phyloP scores from a whole-genome alignment of 257 asterid genomes.

The Capsicum rhomboideum region DNA sequence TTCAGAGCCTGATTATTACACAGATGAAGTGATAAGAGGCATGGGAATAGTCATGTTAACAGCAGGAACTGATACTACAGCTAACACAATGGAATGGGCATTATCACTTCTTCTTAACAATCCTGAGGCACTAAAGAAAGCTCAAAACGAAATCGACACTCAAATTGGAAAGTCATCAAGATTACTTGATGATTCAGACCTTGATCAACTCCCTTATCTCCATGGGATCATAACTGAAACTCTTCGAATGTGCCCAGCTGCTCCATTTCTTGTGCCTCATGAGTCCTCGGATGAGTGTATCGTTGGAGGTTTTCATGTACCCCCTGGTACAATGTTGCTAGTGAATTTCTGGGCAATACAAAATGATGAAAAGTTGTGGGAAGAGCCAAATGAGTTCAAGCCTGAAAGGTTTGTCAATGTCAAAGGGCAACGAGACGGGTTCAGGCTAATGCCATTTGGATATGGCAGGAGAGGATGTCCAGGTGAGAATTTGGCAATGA shows the following conservation, averaged over 20 bases:
- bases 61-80: conserved; percentile 52
- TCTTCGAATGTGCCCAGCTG: conserved; percentile 5
- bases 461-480: conserved; percentile 23
- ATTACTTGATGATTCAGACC: conserved; percentile 40
- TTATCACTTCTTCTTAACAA: conserved; percentile 45
- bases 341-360: conserved; percentile 15
- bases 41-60: conserved; percentile 21
- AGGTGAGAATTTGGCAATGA: conserved; percentile 8
- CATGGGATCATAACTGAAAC: conserved; percentile 4
- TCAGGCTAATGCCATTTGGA: conserved; percentile 16
- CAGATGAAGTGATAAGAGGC: conserved; percentile 22
- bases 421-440: conserved; percentile 2
- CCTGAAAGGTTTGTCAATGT: conserved; percentile 18
- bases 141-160: conserved; percentile 42
- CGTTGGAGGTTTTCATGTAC: conserved; percentile 13
- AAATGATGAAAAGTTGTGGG: conserved; percentile 13
- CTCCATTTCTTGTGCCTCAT: conserved; percentile 9
- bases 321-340: conserved; percentile 14
- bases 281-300: conserved; percentile 14
- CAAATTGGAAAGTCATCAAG: conserved; percentile 17
- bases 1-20: conserved; percentile 26
- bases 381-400: conserved; percentile 9
- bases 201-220: conserved; percentile 23
- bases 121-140: conserved; percentile 33
- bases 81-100: conserved; percentile 58